Conservation (phyloP, 768 basidiomycete genomes). For the Calocera cornea region DNA sequence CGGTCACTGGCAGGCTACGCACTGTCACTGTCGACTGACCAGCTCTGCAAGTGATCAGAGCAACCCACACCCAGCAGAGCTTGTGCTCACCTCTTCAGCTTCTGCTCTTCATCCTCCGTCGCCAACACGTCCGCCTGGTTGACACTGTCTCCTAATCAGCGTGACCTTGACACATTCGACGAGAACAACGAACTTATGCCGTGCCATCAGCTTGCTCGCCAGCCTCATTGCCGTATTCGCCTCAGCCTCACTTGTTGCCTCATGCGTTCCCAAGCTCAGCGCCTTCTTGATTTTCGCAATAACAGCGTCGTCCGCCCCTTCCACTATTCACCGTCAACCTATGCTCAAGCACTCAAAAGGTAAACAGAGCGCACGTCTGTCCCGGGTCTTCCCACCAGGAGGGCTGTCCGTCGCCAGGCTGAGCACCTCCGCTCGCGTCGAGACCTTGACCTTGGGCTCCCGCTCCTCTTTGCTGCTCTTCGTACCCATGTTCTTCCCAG, state of each 20-base stretch:
- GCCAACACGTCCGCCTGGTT: constrained; percentile 23
- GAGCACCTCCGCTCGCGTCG: background rate
- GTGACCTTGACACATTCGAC: background rate
- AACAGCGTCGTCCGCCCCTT: background rate
- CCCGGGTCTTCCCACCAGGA: background rate
- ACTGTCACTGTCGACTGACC: constrained; percentile 17
- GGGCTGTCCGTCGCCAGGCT: background rate
- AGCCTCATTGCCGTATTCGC: constrained; percentile 9
- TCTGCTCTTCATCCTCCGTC: constrained; percentile 18
- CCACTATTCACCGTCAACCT: background rate
- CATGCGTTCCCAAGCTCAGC: background rate
- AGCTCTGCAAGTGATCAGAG: constrained; percentile 10
- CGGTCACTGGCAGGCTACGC: constrained; percentile 12
- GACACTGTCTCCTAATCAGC: constrained; percentile 16
- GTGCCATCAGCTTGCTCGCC: constrained; percentile 20
- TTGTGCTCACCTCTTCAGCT: constrained; percentile 18
- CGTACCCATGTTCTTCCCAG: too few species aligned
- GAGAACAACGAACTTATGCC: constrained; percentile 15
- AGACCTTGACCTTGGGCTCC: background rate
- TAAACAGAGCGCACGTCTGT: background rate
- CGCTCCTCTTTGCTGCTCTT: background rate
- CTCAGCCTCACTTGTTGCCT: constrained; percentile 5
- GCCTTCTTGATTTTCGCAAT: constrained; percentile 7
- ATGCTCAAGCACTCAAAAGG: background rate
- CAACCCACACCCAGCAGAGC: background rate